Evolutionary conservation across 306 rosid genomes (phyloP).

Genomic region (Arachis stenosperma): DNA sequence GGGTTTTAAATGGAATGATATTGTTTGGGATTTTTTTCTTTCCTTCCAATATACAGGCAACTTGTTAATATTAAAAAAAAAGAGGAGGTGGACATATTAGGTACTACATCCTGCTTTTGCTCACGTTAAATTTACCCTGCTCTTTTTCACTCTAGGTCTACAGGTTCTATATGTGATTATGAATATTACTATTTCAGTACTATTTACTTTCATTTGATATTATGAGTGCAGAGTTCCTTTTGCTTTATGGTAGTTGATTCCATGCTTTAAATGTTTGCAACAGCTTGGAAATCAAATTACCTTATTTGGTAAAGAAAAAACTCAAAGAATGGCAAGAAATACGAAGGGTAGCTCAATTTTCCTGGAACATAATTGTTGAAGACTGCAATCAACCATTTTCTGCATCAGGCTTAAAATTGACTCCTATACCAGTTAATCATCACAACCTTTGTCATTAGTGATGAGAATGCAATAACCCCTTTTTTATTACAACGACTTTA

Average conservation of each 20-base stretch:
- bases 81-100: too few species aligned
- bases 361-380: constrained; percentile 69
- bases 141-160: too few species aligned
- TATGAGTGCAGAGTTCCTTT: too few species aligned
- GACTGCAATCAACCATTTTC: constrained; percentile 62
- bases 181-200: too few species aligned
- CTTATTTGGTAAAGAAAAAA: constrained; percentile 74
- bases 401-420: constrained; percentile 73
- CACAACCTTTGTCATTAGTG: constrained; percentile 34
- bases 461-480: constrained; percentile 4
- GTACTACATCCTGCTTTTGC: too few species aligned
- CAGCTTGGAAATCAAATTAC: constrained; percentile 69
- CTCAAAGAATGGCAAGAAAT: constrained; percentile 77
- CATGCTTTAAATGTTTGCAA: constrained; percentile 36
- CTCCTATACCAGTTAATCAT: constrained; percentile 78
- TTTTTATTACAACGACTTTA: constrained; percentile 8
- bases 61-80: too few species aligned
- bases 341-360: constrained; percentile 84
- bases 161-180: too few species aligned
- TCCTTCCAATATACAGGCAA: too few species aligned
- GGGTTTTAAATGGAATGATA: too few species aligned
- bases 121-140: too few species aligned
- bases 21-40: too few species aligned
- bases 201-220: too few species aligned
- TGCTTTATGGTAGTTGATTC: constrained; percentile 3